Evolutionary conservation across 2,329 filamentous ascomycete genomes (phyloP), one percentile per base, ranked within the genome.

Genomic region (Aspergillus spinulosporus): DNA sequence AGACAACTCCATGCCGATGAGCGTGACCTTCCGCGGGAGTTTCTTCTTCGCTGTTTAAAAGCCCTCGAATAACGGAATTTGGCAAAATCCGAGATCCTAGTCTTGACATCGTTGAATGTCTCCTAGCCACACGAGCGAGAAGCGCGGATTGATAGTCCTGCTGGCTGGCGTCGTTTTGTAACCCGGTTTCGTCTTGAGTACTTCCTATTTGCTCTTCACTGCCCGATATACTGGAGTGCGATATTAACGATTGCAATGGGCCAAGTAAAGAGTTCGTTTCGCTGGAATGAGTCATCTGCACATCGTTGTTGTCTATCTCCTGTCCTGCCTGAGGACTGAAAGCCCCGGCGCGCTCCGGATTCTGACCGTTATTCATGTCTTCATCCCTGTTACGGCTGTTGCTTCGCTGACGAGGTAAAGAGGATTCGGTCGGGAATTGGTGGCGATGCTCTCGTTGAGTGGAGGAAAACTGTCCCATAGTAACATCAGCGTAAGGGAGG

Each of bases 71-170:
- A 12, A 77, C 74, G 11, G 74, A 74, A 55, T 78, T 76, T 36
- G 78, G 77, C n/a, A 80, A 61, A 29, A 80, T 71, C 57, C 77
- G 71, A 15, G 78, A 78, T 11, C 77, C 76, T 43, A 80, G 65
- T 39, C 78, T 69, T 50, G 77, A 80, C 72, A 80, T 77, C 11
- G 76, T 73, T 3, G 77, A 79, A 58, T 75, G 76, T 56, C 76
- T 71, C 61, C 75, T 72, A 34, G 71, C 68, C 59, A 76, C 64
- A 56, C 69, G 63, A 61, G 71, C 55, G 61, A 74, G 58, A 36
- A 71, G 64, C 56, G 68, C 63, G 36, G 66, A 67, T 37, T 65
- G 68, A 54, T 62, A 68, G 42, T 72, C 70, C 12, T 68, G 66
- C 34, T 72, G 63, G 34, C 63, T 62, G 29, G 64, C 54, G 46